These are phyloP conservation scores for Ophiocordyceps polyrhachis-furcata DNA, from an alignment of 2,329 filamentous ascomycete species.

Conservation along the genomic window DNA sequence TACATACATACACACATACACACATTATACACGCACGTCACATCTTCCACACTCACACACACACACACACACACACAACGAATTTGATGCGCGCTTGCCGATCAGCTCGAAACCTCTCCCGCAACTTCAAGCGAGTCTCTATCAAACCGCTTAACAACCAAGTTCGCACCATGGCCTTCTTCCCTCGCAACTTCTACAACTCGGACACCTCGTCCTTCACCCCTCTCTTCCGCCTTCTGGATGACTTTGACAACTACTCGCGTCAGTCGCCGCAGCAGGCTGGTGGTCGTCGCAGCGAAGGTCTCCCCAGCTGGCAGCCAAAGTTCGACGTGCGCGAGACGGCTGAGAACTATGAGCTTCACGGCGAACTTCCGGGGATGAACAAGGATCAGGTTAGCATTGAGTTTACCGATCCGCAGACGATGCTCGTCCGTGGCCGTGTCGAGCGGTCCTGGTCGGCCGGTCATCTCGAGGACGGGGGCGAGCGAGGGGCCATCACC, in stretches of 20 bases:
- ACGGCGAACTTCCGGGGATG: slow-evolving; percentile 63
- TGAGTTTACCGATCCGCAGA: slow-evolving; percentile 63
- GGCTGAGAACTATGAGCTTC: slow-evolving; percentile 49
- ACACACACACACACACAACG: too few species aligned
- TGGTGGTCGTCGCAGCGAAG: slow-evolving; percentile 8
- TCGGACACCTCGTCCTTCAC: slow-evolving; percentile 28
- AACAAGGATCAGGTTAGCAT: slow-evolving; percentile 56
- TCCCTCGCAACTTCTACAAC: slow-evolving; percentile 33
- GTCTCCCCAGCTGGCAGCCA: slow-evolving; percentile 44
- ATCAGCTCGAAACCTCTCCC: slow-evolving; percentile 8
- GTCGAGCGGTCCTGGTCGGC: slow-evolving; percentile 45
- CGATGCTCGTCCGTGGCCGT: slow-evolving; percentile 50
- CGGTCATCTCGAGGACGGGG: slow-evolving; percentile 26
- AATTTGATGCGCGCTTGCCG: slow-evolving; percentile 8
- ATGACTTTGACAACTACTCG: slow-evolving; percentile 42
- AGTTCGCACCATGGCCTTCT: slow-evolving; percentile 37
- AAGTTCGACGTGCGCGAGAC: slow-evolving; percentile 65
- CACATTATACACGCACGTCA: too few species aligned
- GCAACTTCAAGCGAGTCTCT: slow-evolving; percentile 9
- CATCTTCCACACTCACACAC: too few species aligned
- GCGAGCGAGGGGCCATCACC: slow-evolving; percentile 18
- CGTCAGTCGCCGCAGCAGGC: slow-evolving; percentile 14
- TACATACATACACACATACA: too few species aligned
- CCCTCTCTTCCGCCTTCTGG: slow-evolving; percentile 44
- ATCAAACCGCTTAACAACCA: slow-evolving; percentile 7